phyloP scores from a whole-genome alignment of 805 yeast genomes.

The Pichia paraexigua region DNA sequence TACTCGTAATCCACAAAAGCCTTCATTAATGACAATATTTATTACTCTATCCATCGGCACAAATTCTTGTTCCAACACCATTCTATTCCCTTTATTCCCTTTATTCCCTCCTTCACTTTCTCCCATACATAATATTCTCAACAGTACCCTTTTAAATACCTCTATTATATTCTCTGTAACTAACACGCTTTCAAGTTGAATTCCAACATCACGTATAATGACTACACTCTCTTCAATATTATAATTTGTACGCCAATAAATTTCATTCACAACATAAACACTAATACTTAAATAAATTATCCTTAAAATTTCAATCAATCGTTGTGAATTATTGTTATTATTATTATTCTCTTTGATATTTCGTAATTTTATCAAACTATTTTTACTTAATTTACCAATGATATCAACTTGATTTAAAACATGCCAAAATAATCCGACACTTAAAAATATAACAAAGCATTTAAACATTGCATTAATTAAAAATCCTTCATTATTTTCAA shows the following conservation, averaged over 20 bases:
- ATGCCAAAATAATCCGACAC: slow-evolving; percentile 7
- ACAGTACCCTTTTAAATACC: slow-evolving; percentile 1
- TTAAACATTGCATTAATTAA: not conserved
- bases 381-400: slow-evolving; percentile 3
- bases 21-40: slow-evolving; percentile 70
- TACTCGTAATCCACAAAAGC: slow-evolving; percentile 60
- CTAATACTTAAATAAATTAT: slow-evolving; percentile 12
- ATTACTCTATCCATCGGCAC: slow-evolving; percentile 49
- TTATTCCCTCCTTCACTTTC: not conserved
- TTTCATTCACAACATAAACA: slow-evolving; percentile 13
- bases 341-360: not conserved
- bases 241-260: slow-evolving; percentile 24
- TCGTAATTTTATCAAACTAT: not conserved
- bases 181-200: slow-evolving; percentile 34
- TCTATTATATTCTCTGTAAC: slow-evolving; percentile 17
- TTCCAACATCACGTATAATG: slow-evolving; percentile 40
- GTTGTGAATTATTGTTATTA: too few species aligned
- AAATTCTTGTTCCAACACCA: slow-evolving; percentile 29
- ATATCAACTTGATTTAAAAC: slow-evolving; percentile 11
- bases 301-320: not conserved
- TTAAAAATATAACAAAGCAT: slow-evolving; percentile 1
- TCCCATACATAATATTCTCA: not conserved
- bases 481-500: not conserved
- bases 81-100: not conserved
- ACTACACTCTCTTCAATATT: slow-evolving; percentile 36